These are phyloP conservation scores for Waltergamsia citrina DNA, from an alignment of 2,329 filamentous ascomycete genomes.

Conservation along the genomic window DNA sequence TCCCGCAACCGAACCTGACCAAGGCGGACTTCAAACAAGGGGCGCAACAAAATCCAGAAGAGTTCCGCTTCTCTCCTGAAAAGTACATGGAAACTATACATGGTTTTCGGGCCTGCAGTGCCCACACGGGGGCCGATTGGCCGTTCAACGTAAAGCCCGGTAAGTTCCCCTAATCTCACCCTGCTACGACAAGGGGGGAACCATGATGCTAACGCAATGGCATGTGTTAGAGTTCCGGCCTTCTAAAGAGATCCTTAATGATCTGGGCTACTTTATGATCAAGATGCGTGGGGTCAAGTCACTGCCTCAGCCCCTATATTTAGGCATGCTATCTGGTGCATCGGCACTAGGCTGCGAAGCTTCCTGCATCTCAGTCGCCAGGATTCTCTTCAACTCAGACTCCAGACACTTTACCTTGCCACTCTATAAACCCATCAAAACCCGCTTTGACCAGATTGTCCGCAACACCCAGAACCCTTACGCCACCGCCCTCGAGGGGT, in stretches of 20 bases:
- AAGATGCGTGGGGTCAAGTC: not conserved
- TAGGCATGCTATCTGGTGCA: not conserved
- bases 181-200: no score
- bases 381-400: not conserved
- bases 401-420: slow-evolving; percentile 10
- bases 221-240: not conserved
- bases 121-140: not conserved
- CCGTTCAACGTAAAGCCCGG: not conserved
- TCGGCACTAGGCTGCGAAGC: slow-evolving; percentile 6
- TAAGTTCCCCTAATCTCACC: not conserved
- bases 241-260: slow-evolving; percentile 1
- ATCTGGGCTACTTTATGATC: not conserved
- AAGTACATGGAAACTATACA: not conserved
- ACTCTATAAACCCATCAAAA: slow-evolving; percentile 11
- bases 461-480: slow-evolving; percentile 19
- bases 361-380: slow-evolving; percentile 15
- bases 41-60: not conserved
- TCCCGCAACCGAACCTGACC: not conserved
- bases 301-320: not conserved
- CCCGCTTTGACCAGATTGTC: slow-evolving; percentile 20
- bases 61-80: not conserved
- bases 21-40: not conserved
- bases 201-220: not conserved
- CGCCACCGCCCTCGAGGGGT: slow-evolving; percentile 23
- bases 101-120: not conserved